A percentile compares a stretch with the other conserved stretches of the same genome.
Conservation (phyloP, 352 stramenopile genomes). For the Phytopythium boreale region DNA sequence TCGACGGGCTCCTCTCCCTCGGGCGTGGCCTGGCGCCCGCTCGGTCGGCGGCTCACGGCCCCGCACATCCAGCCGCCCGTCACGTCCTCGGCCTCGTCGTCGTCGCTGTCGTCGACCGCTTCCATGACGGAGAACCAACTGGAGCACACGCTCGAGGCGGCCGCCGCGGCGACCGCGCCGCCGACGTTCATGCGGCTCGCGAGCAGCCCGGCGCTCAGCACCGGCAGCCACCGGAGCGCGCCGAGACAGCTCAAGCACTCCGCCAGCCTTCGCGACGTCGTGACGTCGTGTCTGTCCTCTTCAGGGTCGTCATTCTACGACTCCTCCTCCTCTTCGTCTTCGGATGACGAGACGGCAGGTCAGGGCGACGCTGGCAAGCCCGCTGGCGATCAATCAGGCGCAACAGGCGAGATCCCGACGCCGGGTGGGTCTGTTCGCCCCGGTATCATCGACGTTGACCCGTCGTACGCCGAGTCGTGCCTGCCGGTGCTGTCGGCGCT, state of each 20-base stretch:
- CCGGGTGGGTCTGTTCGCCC: slow-evolving; percentile 7
- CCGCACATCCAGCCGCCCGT: slow-evolving; percentile 5
- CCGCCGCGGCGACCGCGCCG: background rate
- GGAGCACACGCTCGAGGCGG: slow-evolving; percentile 9
- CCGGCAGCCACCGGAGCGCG: slow-evolving; percentile 1
- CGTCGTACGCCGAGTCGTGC: slow-evolving; percentile 43
- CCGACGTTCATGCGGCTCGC: slow-evolving; percentile 25
- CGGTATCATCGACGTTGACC: slow-evolving; percentile 26
- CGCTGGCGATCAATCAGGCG: slow-evolving; percentile 11
- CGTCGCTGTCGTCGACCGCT: slow-evolving; percentile 10
- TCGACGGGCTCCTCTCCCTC: slow-evolving; percentile 32
- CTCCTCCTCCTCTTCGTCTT: slow-evolving; percentile 38
- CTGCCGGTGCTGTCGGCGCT: slow-evolving; percentile 45
- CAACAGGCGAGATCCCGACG: slow-evolving; percentile 3
- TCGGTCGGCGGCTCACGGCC: slow-evolving; percentile 42
- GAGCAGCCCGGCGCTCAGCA: slow-evolving; percentile 20
- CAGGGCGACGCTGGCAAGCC: slow-evolving; percentile 8
- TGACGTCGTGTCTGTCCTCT: slow-evolving; percentile 44
- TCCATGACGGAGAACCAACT: slow-evolving; percentile 18
- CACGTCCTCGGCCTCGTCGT: slow-evolving; percentile 13
- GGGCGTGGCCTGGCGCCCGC: slow-evolving; percentile 38
- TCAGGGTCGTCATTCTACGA: slow-evolving; percentile 54
- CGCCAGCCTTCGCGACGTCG: slow-evolving; percentile 42
- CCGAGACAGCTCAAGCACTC: slow-evolving; percentile 20
- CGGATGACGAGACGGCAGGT: slow-evolving; percentile 25